Percentiles rank a stretch among this genome's conserved stretches.
Conservation (phyloP, 1,284 basidiomycete species). For the Rhizoctonia solani region DNA sequence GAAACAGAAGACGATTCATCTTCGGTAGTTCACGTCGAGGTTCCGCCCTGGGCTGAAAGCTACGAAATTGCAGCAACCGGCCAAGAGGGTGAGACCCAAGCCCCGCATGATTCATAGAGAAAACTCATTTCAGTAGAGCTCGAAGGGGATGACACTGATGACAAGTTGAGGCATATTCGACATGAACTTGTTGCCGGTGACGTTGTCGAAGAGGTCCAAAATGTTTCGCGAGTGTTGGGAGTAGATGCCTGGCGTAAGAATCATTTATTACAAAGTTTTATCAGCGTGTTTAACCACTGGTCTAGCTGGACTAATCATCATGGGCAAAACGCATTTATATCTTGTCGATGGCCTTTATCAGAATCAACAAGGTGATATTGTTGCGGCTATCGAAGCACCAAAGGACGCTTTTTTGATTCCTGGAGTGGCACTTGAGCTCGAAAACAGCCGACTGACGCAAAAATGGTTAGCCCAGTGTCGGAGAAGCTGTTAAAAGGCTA, state of each 20-base stretch:
- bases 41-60: conserved; percentile 78
- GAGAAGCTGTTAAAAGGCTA: conserved; percentile 25
- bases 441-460: conserved; percentile 74
- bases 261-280: background rate
- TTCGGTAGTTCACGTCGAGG: conserved; percentile 64
- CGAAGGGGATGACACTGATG: conserved; percentile 53
- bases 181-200: conserved; percentile 90
- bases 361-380: conserved; percentile 82
- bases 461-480: conserved; percentile 61
- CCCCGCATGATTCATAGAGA: conserved; percentile 2
- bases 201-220: conserved; percentile 86
- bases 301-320: conserved; percentile 81
- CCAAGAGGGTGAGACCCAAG: conserved; percentile 55
- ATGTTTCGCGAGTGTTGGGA: conserved; percentile 82
- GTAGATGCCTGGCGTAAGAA: conserved; percentile 82
- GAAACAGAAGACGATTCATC: conserved; percentile 62
- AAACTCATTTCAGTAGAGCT: conserved; percentile 1
- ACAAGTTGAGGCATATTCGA: conserved; percentile 75
- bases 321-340: conserved; percentile 84
- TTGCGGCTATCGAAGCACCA: conserved; percentile 86
- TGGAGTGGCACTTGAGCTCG: conserved; percentile 78
- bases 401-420: conserved; percentile 82
- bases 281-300: conserved; percentile 31
- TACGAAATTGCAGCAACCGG: conserved; percentile 73
- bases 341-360: conserved; percentile 93